Percentiles rank a stretch among this genome's conserved stretches.
Conservation (phyloP, 2,329 filamentous ascomycete genomes). For the Hypoxylon sp. region DNA sequence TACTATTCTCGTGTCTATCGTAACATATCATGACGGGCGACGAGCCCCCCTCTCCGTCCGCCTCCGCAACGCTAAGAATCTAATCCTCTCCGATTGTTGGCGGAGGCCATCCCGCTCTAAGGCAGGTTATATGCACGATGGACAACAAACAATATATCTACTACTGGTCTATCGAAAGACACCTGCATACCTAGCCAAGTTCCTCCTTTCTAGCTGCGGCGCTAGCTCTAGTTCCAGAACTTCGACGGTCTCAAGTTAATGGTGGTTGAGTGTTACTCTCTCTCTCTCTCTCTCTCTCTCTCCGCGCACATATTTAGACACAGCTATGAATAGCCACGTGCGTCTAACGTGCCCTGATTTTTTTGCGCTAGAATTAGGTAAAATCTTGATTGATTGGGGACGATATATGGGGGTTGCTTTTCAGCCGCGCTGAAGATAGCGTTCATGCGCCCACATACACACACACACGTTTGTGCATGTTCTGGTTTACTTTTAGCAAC, state of each 20-base stretch:
- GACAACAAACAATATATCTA: background rate
- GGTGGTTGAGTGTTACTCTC: background rate
- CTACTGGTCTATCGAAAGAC: background rate
- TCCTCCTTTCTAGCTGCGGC: background rate
- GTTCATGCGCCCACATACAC: background rate
- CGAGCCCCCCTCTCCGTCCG: background rate
- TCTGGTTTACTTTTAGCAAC: background rate
- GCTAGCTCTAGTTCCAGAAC: background rate
- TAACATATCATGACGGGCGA: background rate
- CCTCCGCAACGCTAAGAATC: background rate
- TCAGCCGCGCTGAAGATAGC: conserved; percentile 1
- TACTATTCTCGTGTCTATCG: background rate
- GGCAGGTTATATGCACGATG: background rate
- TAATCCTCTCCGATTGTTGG: conserved; percentile 1
- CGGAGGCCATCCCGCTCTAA: conserved; percentile 2
- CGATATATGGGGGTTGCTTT: background rate
- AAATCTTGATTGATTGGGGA: background rate
- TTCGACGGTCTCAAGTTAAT: background rate
- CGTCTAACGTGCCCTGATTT: background rate
- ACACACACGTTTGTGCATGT: background rate
- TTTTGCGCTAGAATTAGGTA: background rate
- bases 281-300: too few relatives aligned
- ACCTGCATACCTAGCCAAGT: background rate
- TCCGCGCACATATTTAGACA: background rate
- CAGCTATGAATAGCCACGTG: conserved; percentile 27